Conservation (phyloP, 1,284 basidiomycete species). For the Fistulinella cinereoalba region DNA sequence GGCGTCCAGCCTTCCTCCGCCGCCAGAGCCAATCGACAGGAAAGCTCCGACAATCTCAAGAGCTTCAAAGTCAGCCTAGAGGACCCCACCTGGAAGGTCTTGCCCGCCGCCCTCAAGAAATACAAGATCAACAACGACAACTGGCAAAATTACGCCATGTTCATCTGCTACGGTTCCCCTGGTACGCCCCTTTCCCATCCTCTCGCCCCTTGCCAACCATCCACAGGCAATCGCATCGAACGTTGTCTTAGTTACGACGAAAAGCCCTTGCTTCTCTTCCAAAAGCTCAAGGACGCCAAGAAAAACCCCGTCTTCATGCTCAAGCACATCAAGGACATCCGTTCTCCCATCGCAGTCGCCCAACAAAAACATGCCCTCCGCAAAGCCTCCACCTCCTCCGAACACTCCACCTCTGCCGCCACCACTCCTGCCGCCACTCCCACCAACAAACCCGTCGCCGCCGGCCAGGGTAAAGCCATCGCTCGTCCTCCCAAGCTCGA, state of each 20-base stretch:
- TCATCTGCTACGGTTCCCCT: constrained; percentile 94
- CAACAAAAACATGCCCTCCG: constrained; percentile 89
- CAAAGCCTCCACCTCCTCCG: constrained; percentile 53
- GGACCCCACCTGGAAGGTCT: constrained; percentile 96
- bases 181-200: constrained; percentile 43
- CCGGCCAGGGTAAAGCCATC: constrained; percentile 30
- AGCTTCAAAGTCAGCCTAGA: constrained; percentile 91
- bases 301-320: constrained; percentile 99
- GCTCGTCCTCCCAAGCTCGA: constrained; percentile 63
- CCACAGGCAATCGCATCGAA: constrained; percentile 73
- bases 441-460: constrained; percentile 23
- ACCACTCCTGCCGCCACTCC: constrained; percentile 21
- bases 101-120: constrained; percentile 97
- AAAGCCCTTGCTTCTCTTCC: constrained; percentile 94
- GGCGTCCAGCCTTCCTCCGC: constrained; percentile 31
- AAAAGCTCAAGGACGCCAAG: constrained; percentile 94
- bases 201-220: not conserved
- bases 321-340: constrained; percentile 97
- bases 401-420: constrained; percentile 18
- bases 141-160: constrained; percentile 98
- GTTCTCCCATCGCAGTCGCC: constrained; percentile 92
- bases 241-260: constrained; percentile 97
- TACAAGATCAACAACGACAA: constrained; percentile 99
- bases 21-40: constrained; percentile 50
- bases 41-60: constrained; percentile 76